Evolutionary conservation across 805 yeast genomes (phyloP), one percentile per base, ranked within the genome.

Genomic region (Candida michaelii): DNA sequence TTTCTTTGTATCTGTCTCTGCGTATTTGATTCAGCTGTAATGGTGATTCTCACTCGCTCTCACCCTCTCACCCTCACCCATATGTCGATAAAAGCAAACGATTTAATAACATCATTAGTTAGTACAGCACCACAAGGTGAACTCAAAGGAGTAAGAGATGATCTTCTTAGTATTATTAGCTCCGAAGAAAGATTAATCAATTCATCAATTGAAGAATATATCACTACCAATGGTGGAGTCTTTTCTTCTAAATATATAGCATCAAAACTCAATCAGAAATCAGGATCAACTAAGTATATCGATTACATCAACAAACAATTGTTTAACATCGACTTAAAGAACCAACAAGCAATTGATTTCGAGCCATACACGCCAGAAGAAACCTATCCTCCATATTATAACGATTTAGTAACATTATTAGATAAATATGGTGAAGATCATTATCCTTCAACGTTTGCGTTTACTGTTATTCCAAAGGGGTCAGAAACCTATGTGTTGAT

Each of bases 321-420:
- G 30, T 83, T 84, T 58, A 77, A 79, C 43, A 78, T 84, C 36
- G 86, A 85, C 56, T 77, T 82, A 47, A 56, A 70, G 8, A 59
- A 65, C 5, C 66, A 66, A 42, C 63, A 56, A 40, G 81, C 77
- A 12, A 68, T 77, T 33, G 85, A 81, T 49, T 53, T 81, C 25
- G 53, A 62, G 1, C 23, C 16, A 5, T 65, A 59, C 40, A 61
- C 53, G 1, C 65, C 32, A 27, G 45, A 36, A 6, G 48, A 48
- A 2, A 46, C 46, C 3, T 60, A 60, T 43, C 72, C 72, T 1
- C 23, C 32, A 6, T 60, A 58, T 40, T 68, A 49, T 42, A 53
- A 65, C 16, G 50, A 52, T 18, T 58, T 68, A 41, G 65, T 60
- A 19, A 46, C 51, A 10, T 43, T 45, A 19, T 65, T 83, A 34